Percentiles rank a stretch among this genome's conserved stretches.
phyloP scores from a whole-genome alignment of 2,329 filamentous ascomycete genomes.

The Exserohilum turcica region DNA sequence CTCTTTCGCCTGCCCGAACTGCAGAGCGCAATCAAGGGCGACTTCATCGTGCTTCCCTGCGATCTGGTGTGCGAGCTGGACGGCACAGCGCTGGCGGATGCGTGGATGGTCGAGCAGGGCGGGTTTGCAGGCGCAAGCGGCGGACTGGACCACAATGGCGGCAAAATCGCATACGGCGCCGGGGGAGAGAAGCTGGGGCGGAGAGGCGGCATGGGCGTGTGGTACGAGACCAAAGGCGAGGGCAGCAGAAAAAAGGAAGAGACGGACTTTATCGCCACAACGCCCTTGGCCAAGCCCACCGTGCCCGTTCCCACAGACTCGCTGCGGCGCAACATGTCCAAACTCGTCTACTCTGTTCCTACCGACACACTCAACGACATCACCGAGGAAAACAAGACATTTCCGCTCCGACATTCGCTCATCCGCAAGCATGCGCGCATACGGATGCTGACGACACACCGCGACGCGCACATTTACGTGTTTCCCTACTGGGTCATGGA shows the following conservation, averaged over 20 bases:
- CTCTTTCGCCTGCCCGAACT: conserved; percentile 85
- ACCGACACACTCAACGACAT: conserved; percentile 88
- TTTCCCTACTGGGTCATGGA: conserved; percentile 91
- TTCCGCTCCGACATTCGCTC: conserved; percentile 77
- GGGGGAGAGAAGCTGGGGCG: conserved; percentile 63
- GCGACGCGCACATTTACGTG: conserved; percentile 93
- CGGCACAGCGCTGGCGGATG: conserved; percentile 80
- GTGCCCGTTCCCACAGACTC: conserved; percentile 67
- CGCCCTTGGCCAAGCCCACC: conserved; percentile 65
- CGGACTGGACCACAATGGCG: conserved; percentile 50
- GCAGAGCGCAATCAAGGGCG: conserved; percentile 74
- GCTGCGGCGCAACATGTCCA: conserved; percentile 71
- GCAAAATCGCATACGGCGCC: conserved; percentile 54
- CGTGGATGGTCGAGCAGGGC: conserved; percentile 87
- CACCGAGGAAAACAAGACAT: conserved; percentile 72
- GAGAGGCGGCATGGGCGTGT: conserved; percentile 84
- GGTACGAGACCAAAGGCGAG: conserved; percentile 83
- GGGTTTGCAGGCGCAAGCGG: conserved; percentile 67
- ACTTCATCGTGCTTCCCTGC: conserved; percentile 91
- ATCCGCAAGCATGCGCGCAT: conserved; percentile 75
- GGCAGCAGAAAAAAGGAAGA: conserved; percentile 85
- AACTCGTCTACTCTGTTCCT: conserved; percentile 82
- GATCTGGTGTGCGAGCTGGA: conserved; percentile 90
- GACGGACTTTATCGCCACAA: conserved; percentile 86
- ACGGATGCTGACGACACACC: conserved; percentile 79